These are phyloP conservation scores for Xylaria digitata DNA, from an alignment of 2,329 filamentous ascomycete species.

Conservation along the genomic window DNA sequence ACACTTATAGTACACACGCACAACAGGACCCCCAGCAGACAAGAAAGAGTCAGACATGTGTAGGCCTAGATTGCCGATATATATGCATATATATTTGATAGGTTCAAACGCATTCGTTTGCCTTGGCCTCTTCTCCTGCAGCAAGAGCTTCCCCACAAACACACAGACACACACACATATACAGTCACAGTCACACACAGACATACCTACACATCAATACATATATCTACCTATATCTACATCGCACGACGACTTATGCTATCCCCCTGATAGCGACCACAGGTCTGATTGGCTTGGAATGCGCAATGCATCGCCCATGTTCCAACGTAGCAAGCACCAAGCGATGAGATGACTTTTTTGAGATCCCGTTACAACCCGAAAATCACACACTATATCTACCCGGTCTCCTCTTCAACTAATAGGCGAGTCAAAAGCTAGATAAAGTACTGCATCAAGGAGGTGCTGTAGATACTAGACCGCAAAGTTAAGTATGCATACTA, in stretches of 20 bases:
- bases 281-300: slow-evolving; percentile 27
- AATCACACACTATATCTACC: background rate
- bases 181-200: background rate
- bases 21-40: slow-evolving; percentile 5
- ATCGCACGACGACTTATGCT: slow-evolving; percentile 4
- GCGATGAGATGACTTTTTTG: slow-evolving; percentile 21
- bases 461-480: background rate
- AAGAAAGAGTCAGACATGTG: background rate
- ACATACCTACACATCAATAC: background rate
- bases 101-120: background rate
- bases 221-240: background rate
- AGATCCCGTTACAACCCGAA: slow-evolving; percentile 15
- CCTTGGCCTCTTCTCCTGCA: slow-evolving; percentile 6
- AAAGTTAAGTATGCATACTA: background rate
- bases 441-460: too few species aligned
- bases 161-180: background rate
- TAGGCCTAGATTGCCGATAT: slow-evolving; percentile 10
- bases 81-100: background rate
- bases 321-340: slow-evolving; percentile 14
- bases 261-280: slow-evolving; percentile 27
- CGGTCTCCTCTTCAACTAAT: background rate
- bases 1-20: background rate
- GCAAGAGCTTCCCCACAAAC: slow-evolving; percentile 35
- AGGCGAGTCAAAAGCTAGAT: too few species aligned
- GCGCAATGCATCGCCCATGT: slow-evolving; percentile 21